Evolutionary conservation across 805 yeast genomes (phyloP).

Genomic region (Isabelozyma heimii): DNA sequence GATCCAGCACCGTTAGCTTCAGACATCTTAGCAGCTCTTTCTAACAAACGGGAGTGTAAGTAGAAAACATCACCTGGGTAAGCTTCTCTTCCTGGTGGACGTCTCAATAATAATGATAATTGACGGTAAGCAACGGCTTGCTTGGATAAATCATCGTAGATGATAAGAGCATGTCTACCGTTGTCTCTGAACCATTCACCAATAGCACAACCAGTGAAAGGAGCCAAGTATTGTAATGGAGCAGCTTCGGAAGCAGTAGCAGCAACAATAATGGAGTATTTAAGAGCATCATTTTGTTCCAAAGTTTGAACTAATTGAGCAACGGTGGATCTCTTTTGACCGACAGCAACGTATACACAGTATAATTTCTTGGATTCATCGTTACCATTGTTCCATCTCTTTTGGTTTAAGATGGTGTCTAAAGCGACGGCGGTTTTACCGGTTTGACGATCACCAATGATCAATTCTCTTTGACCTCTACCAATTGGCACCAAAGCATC

Average conservation of each 20-base stretch:
- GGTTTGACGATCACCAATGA: constrained; percentile 99
- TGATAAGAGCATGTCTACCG: constrained; percentile 94
- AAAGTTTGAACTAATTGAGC: constrained; percentile 99
- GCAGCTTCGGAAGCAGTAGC: constrained; percentile 99
- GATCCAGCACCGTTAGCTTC: constrained; percentile 89
- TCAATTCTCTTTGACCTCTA: constrained; percentile 99
- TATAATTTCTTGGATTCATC: constrained; percentile 98
- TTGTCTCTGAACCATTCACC: constrained; percentile 99
- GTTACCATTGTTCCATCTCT: constrained; percentile 93
- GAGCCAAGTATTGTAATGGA: constrained; percentile 99
- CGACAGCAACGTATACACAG: constrained; percentile 99
- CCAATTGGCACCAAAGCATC: constrained; percentile 99
- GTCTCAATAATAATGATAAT: constrained; percentile 93
- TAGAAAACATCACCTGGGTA: constrained; percentile 97
- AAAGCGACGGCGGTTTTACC: constrained; percentile 99
- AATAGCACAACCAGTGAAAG: constrained; percentile 99
- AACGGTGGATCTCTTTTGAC: constrained; percentile 99
- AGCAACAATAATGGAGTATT: constrained; percentile 96
- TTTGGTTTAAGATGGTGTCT: constrained; percentile 98
- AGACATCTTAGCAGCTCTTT: constrained; percentile 97
- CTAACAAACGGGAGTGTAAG: constrained; percentile 91
- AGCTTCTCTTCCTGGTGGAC: constrained; percentile 97
- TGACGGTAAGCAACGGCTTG: constrained; percentile 99
- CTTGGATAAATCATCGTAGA: constrained; percentile 97
- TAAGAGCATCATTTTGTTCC: constrained; percentile 96